phyloP scores from a whole-genome alignment of 2,329 filamentous ascomycete species.

The Mycocentrospora acerina region DNA sequence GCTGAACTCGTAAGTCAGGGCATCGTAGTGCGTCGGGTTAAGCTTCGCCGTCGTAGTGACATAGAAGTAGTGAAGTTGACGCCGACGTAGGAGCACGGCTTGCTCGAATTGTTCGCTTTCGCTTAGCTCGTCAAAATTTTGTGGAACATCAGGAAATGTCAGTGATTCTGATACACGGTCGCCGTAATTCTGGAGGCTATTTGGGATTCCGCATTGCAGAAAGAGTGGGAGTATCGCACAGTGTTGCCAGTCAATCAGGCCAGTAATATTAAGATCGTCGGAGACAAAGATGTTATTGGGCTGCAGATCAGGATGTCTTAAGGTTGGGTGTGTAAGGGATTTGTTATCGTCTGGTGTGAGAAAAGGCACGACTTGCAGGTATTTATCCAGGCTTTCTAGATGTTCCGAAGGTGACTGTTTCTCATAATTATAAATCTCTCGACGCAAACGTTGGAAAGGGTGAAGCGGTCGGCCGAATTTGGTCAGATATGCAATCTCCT shows the following conservation, averaged over 20 bases:
- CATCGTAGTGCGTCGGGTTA: conserved; percentile 29
- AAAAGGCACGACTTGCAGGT: conserved; percentile 24
- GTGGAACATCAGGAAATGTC: conserved; percentile 22
- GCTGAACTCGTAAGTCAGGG: conserved; percentile 22
- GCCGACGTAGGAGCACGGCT: conserved; percentile 27
- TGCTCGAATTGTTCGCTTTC: conserved; percentile 24
- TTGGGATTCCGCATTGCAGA: conserved; percentile 42
- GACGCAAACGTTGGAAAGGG: conserved; percentile 32
- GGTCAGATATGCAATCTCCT: conserved; percentile 34
- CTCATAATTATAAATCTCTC: conserved; percentile 35
- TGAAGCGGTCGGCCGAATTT: conserved; percentile 30
- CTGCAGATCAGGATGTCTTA: conserved; percentile 40
- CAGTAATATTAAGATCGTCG: conserved; percentile 35
- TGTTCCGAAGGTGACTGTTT: conserved; percentile 29
- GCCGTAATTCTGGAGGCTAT: conserved; percentile 45
- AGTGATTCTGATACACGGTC: conserved; percentile 29
- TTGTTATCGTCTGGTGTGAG: conserved; percentile 19
- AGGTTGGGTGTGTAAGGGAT: conserved; percentile 18
- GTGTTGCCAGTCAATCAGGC: conserved; percentile 49
- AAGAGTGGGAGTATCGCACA: conserved; percentile 41
- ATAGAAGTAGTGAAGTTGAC: conserved; percentile 36
- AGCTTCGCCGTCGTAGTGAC: conserved; percentile 23
- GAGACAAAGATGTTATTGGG: conserved; percentile 29
- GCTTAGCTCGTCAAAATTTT: conserved; percentile 21
- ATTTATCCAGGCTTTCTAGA: conserved; percentile 32